These are phyloP conservation scores for Leccinellum rugosiceps DNA, from an alignment of 768 basidiomycete species.

Conservation along the genomic window DNA sequence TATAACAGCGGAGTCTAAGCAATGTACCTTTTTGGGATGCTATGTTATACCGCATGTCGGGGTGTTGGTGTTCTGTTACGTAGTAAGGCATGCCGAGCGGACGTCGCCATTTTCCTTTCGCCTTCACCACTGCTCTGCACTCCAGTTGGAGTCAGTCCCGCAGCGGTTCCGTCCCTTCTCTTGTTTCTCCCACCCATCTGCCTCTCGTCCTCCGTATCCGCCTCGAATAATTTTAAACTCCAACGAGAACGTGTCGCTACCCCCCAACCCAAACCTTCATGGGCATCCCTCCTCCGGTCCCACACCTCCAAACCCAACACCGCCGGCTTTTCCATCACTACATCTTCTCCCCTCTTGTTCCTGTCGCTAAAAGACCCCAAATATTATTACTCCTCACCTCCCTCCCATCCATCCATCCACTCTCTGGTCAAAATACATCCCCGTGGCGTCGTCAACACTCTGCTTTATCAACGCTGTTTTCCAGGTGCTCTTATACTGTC, in stretches of 20 bases:
- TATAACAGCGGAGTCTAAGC: too few species aligned
- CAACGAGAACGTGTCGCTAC: conserved; percentile 7
- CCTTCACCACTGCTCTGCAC: too few species aligned
- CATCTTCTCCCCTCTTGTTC: conserved; percentile 34
- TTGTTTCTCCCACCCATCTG: too few species aligned
- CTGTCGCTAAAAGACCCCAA: conserved; percentile 43
- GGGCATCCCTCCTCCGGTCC: conserved; percentile 67
- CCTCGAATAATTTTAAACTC: too few species aligned
- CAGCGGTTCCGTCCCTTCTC: too few species aligned
- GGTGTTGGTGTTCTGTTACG: too few species aligned
- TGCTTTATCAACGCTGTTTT: conserved; percentile 96
- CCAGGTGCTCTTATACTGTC: conserved; percentile 85
- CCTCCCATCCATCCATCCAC: conserved; percentile 19
- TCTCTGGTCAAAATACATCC: conserved; percentile 45
- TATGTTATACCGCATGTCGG: too few species aligned
- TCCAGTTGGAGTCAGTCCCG: too few species aligned
- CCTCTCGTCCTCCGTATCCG: too few species aligned
- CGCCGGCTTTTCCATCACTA: conserved; percentile 73
- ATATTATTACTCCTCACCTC: conserved; percentile 53
- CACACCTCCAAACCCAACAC: conserved; percentile 41
- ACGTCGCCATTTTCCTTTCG: too few species aligned
- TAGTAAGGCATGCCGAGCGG: too few species aligned
- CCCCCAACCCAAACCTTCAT: conserved; percentile 55
- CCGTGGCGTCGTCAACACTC: conserved; percentile 90
- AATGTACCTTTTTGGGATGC: too few species aligned